Conservation (phyloP, 2,329 filamentous ascomycete species). For the Didymella segeticola region DNA sequence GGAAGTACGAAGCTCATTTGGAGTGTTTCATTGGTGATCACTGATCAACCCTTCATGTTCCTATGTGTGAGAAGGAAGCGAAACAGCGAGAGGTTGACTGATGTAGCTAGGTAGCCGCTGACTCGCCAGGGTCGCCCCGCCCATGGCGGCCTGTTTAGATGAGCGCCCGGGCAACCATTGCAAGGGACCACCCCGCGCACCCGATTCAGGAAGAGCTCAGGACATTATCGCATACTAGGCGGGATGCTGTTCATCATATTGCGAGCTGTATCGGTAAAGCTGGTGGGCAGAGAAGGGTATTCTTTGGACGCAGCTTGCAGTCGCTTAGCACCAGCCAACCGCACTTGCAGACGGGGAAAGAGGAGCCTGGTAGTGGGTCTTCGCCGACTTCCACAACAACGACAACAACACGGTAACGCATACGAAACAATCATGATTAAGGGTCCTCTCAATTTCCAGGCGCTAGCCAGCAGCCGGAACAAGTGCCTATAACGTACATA, state of each 20-base stretch:
- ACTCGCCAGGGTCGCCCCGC: constrained; percentile 16
- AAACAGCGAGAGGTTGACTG: constrained; percentile 13
- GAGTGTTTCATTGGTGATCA: neutral
- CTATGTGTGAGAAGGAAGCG: neutral
- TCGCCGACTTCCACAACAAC: constrained; percentile 14
- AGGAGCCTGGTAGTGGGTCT: constrained; percentile 11
- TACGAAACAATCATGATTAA: constrained; percentile 13
- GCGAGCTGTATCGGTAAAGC: neutral
- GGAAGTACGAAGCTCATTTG: constrained; percentile 17
- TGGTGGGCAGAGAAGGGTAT: neutral
- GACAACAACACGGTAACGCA: constrained; percentile 30
- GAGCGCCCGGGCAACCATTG: constrained; percentile 2
- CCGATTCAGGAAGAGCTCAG: neutral
- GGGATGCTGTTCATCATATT: neutral
- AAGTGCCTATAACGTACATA: constrained; percentile 36
- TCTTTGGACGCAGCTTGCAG: neutral
- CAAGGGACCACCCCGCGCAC: neutral
- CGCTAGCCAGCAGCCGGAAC: constrained; percentile 31
- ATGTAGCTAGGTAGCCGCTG: constrained; percentile 15
- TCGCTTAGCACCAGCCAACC: constrained; percentile 13
- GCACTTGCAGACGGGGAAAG: constrained; percentile 2
- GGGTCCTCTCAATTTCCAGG: constrained; percentile 30
- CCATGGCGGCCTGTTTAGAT: neutral
- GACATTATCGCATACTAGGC: neutral
- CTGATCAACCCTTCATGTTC: neutral